Base-by-base conservation (phyloP, 495 filamentous ascomycete genomes). In the Penicillium angulare region DNA sequence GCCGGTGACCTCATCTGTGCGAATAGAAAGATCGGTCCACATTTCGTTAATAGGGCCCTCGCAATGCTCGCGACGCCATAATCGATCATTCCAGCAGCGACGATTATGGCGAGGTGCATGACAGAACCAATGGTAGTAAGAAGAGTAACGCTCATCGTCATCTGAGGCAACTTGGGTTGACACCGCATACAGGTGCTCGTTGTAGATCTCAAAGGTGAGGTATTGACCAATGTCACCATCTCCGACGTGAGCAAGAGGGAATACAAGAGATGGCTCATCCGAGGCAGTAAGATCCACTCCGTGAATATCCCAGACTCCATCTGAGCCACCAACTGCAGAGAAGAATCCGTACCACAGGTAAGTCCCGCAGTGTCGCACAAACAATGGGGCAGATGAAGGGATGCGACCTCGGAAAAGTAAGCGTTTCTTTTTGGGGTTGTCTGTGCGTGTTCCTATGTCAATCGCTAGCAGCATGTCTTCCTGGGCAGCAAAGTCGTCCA, bases 11-110 rank as follows among this genome's bases (percentile, higher is more conserved):
- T 92, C 86, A 48, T 90, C 84, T 38, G 70, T 73, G 18, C 83
- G 77, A 1, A 91, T 67, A 2, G 77, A 79, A 5, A 92, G 69
- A 48, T 84, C 81, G 0, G 81, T 85, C 86, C 87, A 92, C 15
- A 84, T 77, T 58, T 92, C 86, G 55, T 90, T 85, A 48, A 92
- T 84, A 3, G 87, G 85, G 0, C 88, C 88, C 58, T 91, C 88
- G 8, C 65, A 67, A 51, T 90, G 85, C 46, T 85, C 70, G 36
- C 88, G 79, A 24, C 88, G 73, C 81, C 83, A 92, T 35, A 85
- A 74, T 7, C 66, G 63, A 18, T 68, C 62, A 15, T 48, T 46
- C 60, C 56, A 57, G 21, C 53, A 50, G n/a, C 44, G 51, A 20
- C 47, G 20, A 16, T 36, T 34, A 7, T 63, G 22, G 7, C 62